Evolutionary conservation across 2,329 filamentous ascomycete genomes (phyloP).

Genomic region (Diplodia scrobiculata): DNA sequence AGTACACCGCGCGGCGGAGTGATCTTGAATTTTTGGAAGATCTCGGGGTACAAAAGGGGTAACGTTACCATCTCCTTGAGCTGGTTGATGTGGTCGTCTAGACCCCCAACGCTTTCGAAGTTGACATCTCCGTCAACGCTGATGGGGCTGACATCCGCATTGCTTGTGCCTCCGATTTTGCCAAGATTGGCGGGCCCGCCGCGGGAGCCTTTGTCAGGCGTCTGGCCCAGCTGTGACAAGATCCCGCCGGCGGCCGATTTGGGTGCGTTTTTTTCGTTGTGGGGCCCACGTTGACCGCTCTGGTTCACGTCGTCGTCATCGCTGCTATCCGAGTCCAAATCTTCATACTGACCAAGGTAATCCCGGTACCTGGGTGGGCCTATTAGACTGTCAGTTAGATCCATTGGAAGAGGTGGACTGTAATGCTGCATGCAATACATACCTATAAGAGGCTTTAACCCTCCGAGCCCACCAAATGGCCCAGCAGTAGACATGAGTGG

Average conservation of each 20-base stretch:
- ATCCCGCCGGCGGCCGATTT: constrained; percentile 39
- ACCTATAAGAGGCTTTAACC: constrained; percentile 68
- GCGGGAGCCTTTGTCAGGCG: constrained; percentile 57
- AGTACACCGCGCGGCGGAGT: constrained; percentile 92
- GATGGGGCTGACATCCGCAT: constrained; percentile 91
- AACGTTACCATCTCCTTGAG: constrained; percentile 98
- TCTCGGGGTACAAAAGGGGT: constrained; percentile 89
- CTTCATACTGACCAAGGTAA: constrained; percentile 53
- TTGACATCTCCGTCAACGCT: constrained; percentile 91
- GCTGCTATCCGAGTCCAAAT: constrained; percentile 79
- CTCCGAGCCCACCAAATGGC: constrained; percentile 85
- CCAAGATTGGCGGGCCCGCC: constrained; percentile 80
- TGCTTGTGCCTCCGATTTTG: constrained; percentile 88
- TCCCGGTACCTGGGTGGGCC: neutral
- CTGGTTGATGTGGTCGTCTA: constrained; percentile 92
- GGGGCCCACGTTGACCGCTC: constrained; percentile 9
- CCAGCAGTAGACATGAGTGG: constrained; percentile 79
- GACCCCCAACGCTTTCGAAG: constrained; percentile 89
- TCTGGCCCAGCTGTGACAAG: constrained; percentile 53
- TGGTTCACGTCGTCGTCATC: constrained; percentile 68
- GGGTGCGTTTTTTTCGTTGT: constrained; percentile 34
- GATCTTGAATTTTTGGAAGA: constrained; percentile 88
- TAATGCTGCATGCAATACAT: constrained; percentile 50
- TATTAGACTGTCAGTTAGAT: neutral
- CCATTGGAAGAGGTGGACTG: neutral